These are phyloP conservation scores for Asterella californica DNA, from an alignment of 225 moss, liverwort and hornwort genomes.

Conservation along the genomic window DNA sequence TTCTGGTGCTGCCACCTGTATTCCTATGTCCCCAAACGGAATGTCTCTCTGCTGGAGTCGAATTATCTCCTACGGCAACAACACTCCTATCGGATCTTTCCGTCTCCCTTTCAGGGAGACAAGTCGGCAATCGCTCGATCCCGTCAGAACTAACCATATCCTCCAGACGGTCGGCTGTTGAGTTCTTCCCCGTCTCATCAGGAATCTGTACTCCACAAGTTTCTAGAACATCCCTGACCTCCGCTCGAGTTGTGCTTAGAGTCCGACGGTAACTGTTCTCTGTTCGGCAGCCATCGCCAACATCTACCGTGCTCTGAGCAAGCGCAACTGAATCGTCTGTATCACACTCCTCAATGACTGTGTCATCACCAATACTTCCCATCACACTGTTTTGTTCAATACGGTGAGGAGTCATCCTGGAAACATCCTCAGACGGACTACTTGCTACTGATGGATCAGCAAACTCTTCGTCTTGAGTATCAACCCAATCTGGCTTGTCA, in stretches of 20 bases:
- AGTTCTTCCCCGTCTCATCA: background rate
- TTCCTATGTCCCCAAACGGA: background rate
- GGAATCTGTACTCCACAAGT: too few species aligned
- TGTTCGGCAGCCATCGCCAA: background rate
- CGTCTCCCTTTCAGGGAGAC: background rate
- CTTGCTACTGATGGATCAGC: background rate
- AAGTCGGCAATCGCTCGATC: background rate
- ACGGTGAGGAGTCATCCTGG: background rate
- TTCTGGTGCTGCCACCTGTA: background rate
- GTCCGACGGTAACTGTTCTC: background rate
- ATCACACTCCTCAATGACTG: background rate
- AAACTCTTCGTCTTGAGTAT: too few species aligned
- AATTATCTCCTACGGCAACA: background rate
- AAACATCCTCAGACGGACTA: background rate
- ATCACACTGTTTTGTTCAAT: background rate
- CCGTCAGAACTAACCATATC: background rate
- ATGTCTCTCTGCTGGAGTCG: background rate
- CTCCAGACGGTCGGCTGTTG: background rate
- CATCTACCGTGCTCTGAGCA: background rate
- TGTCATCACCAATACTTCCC: background rate
- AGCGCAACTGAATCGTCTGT: background rate
- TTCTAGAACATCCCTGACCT: background rate
- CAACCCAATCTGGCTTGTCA: background rate
- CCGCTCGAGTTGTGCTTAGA: background rate
- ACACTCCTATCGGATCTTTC: slow-evolving; percentile 1